Evolutionary conservation across 2,329 filamentous ascomycete species (phyloP).

Genomic region (Diaporthe sp.): DNA sequence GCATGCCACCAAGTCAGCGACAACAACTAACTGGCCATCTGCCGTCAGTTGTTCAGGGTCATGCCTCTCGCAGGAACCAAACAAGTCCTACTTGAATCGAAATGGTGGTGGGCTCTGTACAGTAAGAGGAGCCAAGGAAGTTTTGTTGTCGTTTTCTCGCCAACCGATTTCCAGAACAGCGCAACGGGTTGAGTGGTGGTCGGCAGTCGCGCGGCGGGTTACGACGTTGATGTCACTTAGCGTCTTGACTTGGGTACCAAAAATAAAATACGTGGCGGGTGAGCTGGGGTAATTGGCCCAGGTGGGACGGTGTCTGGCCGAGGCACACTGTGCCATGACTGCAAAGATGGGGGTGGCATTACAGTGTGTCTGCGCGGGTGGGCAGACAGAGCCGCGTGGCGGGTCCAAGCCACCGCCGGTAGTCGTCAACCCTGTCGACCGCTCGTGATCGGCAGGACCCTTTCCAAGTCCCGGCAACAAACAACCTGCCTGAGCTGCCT

Average conservation of each 20-base stretch:
- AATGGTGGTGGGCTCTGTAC: not conserved
- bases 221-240: conserved; percentile 20
- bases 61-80: not conserved
- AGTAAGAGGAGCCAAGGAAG: conserved; percentile 9
- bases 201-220: conserved; percentile 22
- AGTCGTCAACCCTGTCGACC: conserved; percentile 15
- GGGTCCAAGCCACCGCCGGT: conserved; percentile 27
- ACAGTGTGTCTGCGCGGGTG: not conserved
- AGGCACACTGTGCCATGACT: not conserved
- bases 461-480: conserved; percentile 2
- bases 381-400: conserved; percentile 32
- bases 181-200: not conserved
- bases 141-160: not conserved
- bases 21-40: not conserved
- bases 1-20: not conserved
- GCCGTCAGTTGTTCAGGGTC: not conserved
- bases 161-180: not conserved
- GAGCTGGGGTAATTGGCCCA: not conserved
- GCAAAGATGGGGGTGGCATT: rapidly evolving
- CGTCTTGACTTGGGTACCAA: conserved; percentile 22
- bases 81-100: not conserved
- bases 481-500: conserved; percentile 25
- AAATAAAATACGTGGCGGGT: conserved; percentile 34
- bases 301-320: not conserved
- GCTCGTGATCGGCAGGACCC: conserved; percentile 24